phyloP scores from a whole-genome alignment of 2,329 filamentous ascomycete genomes.

The Trichoderma aggressivum region DNA sequence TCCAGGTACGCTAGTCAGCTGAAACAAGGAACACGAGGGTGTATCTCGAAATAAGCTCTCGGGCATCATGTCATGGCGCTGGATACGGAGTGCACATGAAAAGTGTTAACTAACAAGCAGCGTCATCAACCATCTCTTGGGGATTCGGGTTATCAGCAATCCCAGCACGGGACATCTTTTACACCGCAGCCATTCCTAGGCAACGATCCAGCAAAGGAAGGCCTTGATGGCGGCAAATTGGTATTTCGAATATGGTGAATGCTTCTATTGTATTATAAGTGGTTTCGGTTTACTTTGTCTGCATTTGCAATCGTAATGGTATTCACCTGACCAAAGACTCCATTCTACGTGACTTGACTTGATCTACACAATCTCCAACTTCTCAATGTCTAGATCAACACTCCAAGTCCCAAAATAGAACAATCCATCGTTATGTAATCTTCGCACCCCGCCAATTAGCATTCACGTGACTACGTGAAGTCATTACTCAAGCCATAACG shows the following conservation, averaged over 20 bases:
- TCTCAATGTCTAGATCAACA: not conserved
- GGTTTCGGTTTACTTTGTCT: not conserved
- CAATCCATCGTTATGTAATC: not conserved
- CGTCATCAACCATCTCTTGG: not conserved
- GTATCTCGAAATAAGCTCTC: not conserved
- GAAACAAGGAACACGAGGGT: not conserved
- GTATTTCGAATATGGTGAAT: not conserved
- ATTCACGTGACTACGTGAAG: conserved; percentile 6
- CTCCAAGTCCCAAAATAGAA: not conserved
- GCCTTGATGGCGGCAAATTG: not conserved
- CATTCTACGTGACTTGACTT: not conserved
- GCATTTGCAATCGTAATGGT: not conserved
- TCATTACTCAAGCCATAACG: not conserved
- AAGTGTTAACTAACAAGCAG: not conserved
- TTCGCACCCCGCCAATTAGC: not conserved
- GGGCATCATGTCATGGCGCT: not conserved
- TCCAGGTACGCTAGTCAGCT: conserved; percentile 3
- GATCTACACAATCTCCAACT: not conserved
- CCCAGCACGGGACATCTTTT: not conserved
- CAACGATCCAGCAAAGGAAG: not conserved
- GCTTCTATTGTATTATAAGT: too few species aligned
- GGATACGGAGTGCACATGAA: not conserved
- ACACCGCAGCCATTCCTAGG: not conserved
- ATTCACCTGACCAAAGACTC: not conserved
- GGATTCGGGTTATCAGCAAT: not conserved